Evolutionary conservation across 768 basidiomycete genomes (phyloP).

Genomic region (Amanita rimosa): DNA sequence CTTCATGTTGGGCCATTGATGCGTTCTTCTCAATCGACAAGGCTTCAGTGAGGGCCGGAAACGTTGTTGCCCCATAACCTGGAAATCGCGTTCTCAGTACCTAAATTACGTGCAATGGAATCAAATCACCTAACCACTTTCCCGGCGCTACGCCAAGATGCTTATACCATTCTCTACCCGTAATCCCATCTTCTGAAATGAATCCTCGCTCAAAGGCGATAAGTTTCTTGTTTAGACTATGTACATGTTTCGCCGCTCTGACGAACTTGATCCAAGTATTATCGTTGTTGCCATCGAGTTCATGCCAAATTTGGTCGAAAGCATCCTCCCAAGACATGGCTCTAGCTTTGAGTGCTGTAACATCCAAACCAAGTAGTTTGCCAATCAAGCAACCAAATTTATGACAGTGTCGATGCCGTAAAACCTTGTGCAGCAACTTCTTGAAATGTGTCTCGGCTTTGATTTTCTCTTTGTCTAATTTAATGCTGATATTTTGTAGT

Average conservation of each 20-base stretch:
- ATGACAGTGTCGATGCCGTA: neutral
- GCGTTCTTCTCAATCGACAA: slow-evolving; percentile 57
- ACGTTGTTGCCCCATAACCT: slow-evolving; percentile 81
- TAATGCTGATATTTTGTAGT: slow-evolving; percentile 38
- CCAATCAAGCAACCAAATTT: neutral
- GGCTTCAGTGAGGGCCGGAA: slow-evolving; percentile 73
- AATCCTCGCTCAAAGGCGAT: slow-evolving; percentile 69
- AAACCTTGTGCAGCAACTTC: slow-evolving; percentile 26
- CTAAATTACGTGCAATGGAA: neutral
- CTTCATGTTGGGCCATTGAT: slow-evolving; percentile 51
- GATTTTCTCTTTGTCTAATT: slow-evolving; percentile 48
- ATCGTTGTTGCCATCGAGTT: neutral
- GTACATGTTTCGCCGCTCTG: slow-evolving; percentile 48
- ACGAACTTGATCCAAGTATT: slow-evolving; percentile 23
- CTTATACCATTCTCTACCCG: slow-evolving; percentile 77
- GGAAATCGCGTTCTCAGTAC: slow-evolving; percentile 1
- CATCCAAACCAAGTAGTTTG: neutral
- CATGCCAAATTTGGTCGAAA: neutral
- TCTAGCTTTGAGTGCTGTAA: slow-evolving; percentile 8
- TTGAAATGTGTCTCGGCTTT: slow-evolving; percentile 42
- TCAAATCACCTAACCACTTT: slow-evolving; percentile 59
- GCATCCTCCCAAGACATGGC: neutral
- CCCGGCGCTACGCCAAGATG: slow-evolving; percentile 84
- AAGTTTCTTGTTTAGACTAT: slow-evolving; percentile 54
- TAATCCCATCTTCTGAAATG: slow-evolving; percentile 66